Evolutionary conservation across 2,329 filamentous ascomycete species (phyloP).

Genomic region (Orbilia blumenaviensis): DNA sequence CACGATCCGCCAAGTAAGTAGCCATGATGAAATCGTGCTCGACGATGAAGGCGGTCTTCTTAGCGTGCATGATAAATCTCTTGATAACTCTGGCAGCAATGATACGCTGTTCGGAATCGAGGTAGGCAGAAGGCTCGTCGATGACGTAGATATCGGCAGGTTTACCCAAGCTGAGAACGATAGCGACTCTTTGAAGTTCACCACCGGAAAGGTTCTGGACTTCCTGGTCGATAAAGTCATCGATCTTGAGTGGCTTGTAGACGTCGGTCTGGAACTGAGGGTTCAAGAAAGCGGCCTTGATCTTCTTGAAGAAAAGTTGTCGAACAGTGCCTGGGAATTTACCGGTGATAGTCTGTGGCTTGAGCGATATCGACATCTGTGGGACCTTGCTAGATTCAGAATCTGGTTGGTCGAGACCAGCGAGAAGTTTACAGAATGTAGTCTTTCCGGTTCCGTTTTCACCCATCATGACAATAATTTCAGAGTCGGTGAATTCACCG

Average conservation of each 20-base stretch:
- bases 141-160: conserved; percentile 98
- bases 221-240: conserved; percentile 99
- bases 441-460: conserved; percentile 99
- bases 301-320: conserved; percentile 99
- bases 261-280: conserved; percentile 99
- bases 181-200: conserved; percentile 99
- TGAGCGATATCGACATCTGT: conserved; percentile 98
- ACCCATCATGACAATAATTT: conserved; percentile 99
- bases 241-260: conserved; percentile 98
- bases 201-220: conserved; percentile 98
- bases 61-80: conserved; percentile 99
- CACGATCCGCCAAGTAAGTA: conserved; percentile 83
- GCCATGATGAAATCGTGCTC: conserved; percentile 99
- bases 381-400: conserved; percentile 75
- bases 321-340: conserved; percentile 97
- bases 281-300: conserved; percentile 93
- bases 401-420: conserved; percentile 92
- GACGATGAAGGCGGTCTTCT: conserved; percentile 99
- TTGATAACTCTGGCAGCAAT: conserved; percentile 97
- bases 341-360: conserved; percentile 98
- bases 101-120: conserved; percentile 99
- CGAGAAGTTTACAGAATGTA: conserved; percentile 95
- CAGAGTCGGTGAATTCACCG: conserved; percentile 94
- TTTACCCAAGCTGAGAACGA: conserved; percentile 92
- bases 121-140: conserved; percentile 95